Evolutionary conservation across 306 rosid species (phyloP).

Genomic region (Notholithocarpus densiflorus): DNA sequence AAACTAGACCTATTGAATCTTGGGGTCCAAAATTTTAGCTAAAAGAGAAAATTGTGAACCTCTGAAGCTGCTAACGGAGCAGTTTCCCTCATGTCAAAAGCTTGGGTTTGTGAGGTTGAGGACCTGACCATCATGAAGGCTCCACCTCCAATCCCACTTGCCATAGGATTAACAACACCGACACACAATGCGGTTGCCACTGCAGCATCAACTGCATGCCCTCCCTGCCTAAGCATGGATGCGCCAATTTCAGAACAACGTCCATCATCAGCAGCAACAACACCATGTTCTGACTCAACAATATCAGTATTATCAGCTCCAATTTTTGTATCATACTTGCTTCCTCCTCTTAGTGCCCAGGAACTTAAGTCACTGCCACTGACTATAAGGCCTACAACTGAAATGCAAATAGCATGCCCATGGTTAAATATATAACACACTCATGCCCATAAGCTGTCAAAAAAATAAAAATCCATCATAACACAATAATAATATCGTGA

Average conservation of each 20-base stretch:
- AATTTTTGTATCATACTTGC: conserved; percentile 7
- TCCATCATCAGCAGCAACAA: conserved; percentile 86
- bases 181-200: conserved; percentile 83
- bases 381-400: conserved; percentile 41
- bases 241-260: conserved; percentile 82
- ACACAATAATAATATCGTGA: background rate
- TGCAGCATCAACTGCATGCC: conserved; percentile 96
- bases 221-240: conserved; percentile 63
- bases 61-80: conserved; percentile 90
- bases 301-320: conserved; percentile 22
- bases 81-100: conserved; percentile 87
- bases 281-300: conserved; percentile 71
- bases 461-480: background rate
- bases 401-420: conserved; percentile 5
- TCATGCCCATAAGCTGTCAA: background rate
- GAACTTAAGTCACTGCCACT: conserved; percentile 35
- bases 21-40: conserved; percentile 16
- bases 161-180: conserved; percentile 69
- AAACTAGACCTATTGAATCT: background rate
- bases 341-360: conserved; percentile 23
- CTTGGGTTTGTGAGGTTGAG: conserved; percentile 46
- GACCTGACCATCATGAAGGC: conserved; percentile 72
- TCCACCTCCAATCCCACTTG: conserved; percentile 96
- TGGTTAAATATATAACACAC: background rate
- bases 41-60: conserved; percentile 46